Percentiles rank a stretch among this genome's conserved stretches.
phyloP scores from a whole-genome alignment of 139 green algal species.

The Tetradesmus lagerheimii region DNA sequence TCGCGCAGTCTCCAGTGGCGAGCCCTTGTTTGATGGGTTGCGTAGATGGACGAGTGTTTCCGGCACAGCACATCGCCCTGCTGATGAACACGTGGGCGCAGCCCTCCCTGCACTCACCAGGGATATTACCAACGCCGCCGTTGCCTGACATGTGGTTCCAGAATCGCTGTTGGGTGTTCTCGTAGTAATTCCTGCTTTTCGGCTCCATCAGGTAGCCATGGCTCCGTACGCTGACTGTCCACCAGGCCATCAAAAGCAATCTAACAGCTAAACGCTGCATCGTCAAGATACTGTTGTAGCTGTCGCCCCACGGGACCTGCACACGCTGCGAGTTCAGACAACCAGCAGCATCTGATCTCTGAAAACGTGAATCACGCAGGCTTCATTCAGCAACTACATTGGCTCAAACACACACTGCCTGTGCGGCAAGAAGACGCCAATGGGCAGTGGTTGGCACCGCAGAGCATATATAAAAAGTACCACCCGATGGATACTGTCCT shows the following conservation, averaged over 20 bases:
- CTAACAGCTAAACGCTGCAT: background rate
- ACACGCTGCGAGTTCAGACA: background rate
- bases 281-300: background rate
- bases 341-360: background rate
- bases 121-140: constrained; percentile 5
- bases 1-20: background rate
- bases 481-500: no score
- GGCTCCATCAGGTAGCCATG: constrained; percentile 29
- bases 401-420: background rate
- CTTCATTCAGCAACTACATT: background rate
- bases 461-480: no score
- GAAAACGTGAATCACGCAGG: background rate
- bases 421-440: background rate
- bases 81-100: background rate
- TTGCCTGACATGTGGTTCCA: constrained; percentile 33
- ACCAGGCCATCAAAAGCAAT: background rate
- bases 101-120: background rate
- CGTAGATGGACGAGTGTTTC: background rate
- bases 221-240: background rate
- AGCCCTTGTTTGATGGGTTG: background rate
- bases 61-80: background rate
- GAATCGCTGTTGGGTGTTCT: background rate
- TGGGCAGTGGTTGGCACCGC: background rate
- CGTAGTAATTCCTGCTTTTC: constrained; percentile 7
- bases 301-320: background rate